phyloP scores from a whole-genome alignment of 371 early-diverging fungal species.

The Mortierella sp. region DNA sequence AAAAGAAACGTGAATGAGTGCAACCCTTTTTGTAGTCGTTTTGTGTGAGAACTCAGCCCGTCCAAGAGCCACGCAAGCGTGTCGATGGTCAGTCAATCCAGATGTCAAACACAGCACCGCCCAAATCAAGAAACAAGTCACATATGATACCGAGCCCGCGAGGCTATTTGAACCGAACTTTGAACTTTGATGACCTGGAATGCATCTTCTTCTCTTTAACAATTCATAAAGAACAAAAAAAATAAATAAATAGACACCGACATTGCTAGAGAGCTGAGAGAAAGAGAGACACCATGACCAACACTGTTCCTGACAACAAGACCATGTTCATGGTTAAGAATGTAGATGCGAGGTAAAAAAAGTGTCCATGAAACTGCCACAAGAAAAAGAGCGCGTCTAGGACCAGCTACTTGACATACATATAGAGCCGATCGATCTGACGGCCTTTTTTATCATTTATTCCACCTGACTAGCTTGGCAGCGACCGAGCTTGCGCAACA shows the following conservation, averaged over 20 bases:
- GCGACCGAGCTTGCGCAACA: not conserved
- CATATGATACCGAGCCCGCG: too few species aligned
- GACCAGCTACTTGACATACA: too few species aligned
- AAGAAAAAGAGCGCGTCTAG: not conserved
- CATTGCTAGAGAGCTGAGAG: not conserved
- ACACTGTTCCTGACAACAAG: slow-evolving; percentile 1
- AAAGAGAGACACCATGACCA: slow-evolving; percentile 1
- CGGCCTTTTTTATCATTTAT: too few species aligned
- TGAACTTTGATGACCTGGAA: too few species aligned
- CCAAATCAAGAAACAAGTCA: not conserved
- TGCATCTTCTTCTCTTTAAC: too few species aligned
- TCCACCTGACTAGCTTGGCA: not conserved
- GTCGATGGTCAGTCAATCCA: not conserved
- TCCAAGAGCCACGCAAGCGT: slow-evolving; percentile 12
- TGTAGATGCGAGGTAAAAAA: slow-evolving; percentile 10
- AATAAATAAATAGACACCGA: not conserved
- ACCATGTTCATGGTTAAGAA: slow-evolving; percentile 3
- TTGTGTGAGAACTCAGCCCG: not conserved
- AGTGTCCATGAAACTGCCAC: not conserved
- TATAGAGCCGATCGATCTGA: too few species aligned
- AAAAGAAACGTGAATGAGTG: not conserved
- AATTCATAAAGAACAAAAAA: too few species aligned
- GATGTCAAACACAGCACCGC: not conserved
- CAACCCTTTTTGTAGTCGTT: not conserved
- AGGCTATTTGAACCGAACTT: not conserved